Percentiles rank a stretch among this genome's conserved stretches.
phyloP scores from a whole-genome alignment of 2,329 filamentous ascomycete species.

The Arthrobotrys entomopaga region DNA sequence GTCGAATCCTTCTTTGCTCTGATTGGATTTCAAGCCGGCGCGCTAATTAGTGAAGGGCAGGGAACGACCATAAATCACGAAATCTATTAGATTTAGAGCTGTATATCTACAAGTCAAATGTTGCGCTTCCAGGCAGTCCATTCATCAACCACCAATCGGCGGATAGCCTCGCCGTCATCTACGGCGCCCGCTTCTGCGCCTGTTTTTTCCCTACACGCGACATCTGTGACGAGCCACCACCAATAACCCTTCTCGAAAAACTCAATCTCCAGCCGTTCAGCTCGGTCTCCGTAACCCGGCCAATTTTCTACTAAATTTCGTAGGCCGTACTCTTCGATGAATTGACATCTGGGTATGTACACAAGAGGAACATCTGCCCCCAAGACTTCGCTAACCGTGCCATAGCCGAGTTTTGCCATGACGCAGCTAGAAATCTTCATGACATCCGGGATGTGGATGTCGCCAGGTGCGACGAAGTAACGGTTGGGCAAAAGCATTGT shows the following conservation, averaged over 20 bases:
- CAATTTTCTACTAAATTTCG: conserved; percentile 38
- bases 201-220: conserved; percentile 27
- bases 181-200: background rate
- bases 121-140: conserved; percentile 18
- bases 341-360: conserved; percentile 45
- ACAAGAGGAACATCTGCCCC: conserved; percentile 40
- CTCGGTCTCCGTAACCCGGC: conserved; percentile 36
- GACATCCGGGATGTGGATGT: conserved; percentile 46
- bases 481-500: conserved; percentile 43
- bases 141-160: conserved; percentile 25
- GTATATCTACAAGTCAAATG: conserved; percentile 10
- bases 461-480: conserved; percentile 40
- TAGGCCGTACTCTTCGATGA: conserved; percentile 48
- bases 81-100: conserved; percentile 4
- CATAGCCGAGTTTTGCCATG: conserved; percentile 51
- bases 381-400: conserved; percentile 45
- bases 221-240: conserved; percentile 45
- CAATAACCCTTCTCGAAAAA: conserved; percentile 47
- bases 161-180: conserved; percentile 38
- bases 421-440: conserved; percentile 52
- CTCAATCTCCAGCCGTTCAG: conserved; percentile 38
- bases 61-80: no score
- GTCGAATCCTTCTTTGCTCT: background rate
- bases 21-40: no score
- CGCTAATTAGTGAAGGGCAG: no score